Conservation (phyloP, 345 rosid species). For the Adansonia digitata region DNA sequence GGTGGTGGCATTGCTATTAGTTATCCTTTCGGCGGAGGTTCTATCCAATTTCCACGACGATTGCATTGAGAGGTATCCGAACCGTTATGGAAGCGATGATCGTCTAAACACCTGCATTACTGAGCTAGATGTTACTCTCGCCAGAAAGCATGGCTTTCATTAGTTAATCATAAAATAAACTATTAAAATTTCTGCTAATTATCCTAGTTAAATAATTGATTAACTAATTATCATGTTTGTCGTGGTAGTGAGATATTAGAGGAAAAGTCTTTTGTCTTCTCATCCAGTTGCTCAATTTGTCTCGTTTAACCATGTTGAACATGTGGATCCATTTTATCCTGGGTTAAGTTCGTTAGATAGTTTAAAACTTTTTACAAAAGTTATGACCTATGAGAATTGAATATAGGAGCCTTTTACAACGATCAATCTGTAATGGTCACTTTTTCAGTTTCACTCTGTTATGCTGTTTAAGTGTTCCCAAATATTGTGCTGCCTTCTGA, state of each 20-base stretch:
- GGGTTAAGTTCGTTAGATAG: conserved; percentile 61
- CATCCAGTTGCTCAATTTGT: conserved; percentile 86
- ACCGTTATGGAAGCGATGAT: conserved; percentile 87
- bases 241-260: conserved; percentile 84
- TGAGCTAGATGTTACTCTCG: conserved; percentile 80
- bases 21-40: conserved; percentile 71
- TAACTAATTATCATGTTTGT: neutral
- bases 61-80: conserved; percentile 77
- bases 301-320: conserved; percentile 84
- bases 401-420: conserved; percentile 73
- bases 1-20: conserved; percentile 95
- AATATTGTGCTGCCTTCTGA: conserved; percentile 57
- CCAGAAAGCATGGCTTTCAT: conserved; percentile 83
- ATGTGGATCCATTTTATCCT: conserved; percentile 78
- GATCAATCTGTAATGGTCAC: conserved; percentile 84
- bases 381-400: conserved; percentile 65
- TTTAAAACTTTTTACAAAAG: conserved; percentile 68
- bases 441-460: conserved; percentile 67
- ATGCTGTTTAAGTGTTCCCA: conserved; percentile 80
- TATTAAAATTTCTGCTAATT: neutral
- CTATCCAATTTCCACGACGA: conserved; percentile 60
- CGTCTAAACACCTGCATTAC: conserved; percentile 89
- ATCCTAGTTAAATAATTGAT: neutral
- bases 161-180: conserved; percentile 39
- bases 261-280: conserved; percentile 74